Percentiles rank a stretch among this genome's conserved stretches.
phyloP scores from a whole-genome alignment of 1,139 yeast species.

The Debaryomycetaceae sp. region DNA sequence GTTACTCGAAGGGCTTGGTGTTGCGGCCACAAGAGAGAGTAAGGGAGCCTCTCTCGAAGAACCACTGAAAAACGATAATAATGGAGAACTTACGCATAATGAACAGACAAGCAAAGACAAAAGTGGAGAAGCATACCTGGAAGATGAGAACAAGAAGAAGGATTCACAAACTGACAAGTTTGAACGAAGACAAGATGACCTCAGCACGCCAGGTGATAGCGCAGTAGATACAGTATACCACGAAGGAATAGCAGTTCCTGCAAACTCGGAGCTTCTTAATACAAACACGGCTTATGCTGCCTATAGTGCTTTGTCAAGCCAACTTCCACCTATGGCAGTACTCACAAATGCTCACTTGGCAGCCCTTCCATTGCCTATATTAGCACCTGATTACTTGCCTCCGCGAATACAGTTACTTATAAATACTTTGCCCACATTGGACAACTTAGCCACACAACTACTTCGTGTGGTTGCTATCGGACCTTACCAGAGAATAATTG shows the following conservation, averaged over 20 bases:
- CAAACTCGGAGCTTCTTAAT: constrained; percentile 42
- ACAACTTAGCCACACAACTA: constrained; percentile 72
- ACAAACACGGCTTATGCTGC: constrained; percentile 44
- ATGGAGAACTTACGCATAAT: constrained; percentile 2
- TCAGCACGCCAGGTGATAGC: background rate
- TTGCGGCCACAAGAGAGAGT: background rate
- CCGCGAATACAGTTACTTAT: constrained; percentile 60
- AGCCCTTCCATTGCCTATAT: constrained; percentile 54
- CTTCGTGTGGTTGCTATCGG: constrained; percentile 64
- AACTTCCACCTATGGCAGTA: constrained; percentile 35
- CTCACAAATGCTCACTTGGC: constrained; percentile 53
- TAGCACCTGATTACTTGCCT: constrained; percentile 55
- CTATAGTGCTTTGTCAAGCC: constrained; percentile 40
- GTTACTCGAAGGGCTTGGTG: background rate
- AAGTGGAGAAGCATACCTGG: background rate
- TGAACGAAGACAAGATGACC: background rate
- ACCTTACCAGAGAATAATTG: constrained; percentile 71
- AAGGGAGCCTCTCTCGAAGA: constrained; percentile 1
- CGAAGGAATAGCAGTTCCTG: constrained; percentile 32
- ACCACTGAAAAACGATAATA: constrained; percentile 2
- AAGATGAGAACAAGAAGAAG: background rate
- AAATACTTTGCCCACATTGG: constrained; percentile 68
- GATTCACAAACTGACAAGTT: constrained; percentile 2
- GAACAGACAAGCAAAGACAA: constrained; percentile 7
- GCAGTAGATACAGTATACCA: constrained; percentile 13